Conservation (phyloP, 2,329 filamentous ascomycete genomes). For the Ramularia endophylla region DNA sequence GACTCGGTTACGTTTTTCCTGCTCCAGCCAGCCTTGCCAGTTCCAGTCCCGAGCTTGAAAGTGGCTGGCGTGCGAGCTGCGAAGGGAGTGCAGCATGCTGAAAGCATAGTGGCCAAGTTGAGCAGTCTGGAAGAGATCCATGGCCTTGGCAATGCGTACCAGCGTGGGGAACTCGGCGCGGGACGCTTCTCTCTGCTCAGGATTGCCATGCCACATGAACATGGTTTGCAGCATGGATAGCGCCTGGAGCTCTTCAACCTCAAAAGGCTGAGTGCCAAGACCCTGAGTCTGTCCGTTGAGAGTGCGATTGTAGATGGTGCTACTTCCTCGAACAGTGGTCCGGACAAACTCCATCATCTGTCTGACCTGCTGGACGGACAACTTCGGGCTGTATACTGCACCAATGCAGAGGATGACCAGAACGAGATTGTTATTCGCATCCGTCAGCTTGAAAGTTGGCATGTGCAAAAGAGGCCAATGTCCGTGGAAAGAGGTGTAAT, state of each 20-base stretch:
- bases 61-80: conserved; percentile 38
- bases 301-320: conserved; percentile 44
- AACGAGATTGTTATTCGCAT: conserved; percentile 61
- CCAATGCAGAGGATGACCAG: conserved; percentile 67
- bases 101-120: conserved; percentile 42
- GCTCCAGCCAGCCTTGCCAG: conserved; percentile 63
- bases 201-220: conserved; percentile 65
- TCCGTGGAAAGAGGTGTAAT: conserved; percentile 66
- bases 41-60: conserved; percentile 52
- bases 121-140: conserved; percentile 52
- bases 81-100: conserved; percentile 58
- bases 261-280: conserved; percentile 32
- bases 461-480: conserved; percentile 70
- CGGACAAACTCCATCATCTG: conserved; percentile 62
- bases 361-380: conserved; percentile 56
- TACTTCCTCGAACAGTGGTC: conserved; percentile 53
- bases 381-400: conserved; percentile 64
- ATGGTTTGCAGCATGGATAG: conserved; percentile 57
- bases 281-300: conserved; percentile 36
- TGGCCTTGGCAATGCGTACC: conserved; percentile 51
- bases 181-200: conserved; percentile 58
- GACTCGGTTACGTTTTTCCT: conserved; percentile 61
- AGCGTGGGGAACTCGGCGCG: conserved; percentile 54
- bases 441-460: conserved; percentile 62
- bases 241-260: conserved; percentile 62